These are phyloP conservation scores for Aristolochia contorta DNA, from an alignment of 164 flowering plant genomes.

Conservation along the genomic window DNA sequence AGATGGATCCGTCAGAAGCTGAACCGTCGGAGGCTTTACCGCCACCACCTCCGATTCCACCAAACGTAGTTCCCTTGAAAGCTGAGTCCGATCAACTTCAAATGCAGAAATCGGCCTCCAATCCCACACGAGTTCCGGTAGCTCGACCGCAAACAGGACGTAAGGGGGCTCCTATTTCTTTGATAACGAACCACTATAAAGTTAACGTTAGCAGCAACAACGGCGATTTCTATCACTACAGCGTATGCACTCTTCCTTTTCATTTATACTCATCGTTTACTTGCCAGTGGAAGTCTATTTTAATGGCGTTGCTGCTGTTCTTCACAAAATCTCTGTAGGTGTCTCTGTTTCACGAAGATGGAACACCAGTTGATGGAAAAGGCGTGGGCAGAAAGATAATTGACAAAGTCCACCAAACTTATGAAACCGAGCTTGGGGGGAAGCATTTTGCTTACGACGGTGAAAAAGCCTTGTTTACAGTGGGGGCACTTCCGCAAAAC, in stretches of 20 bases:
- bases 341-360: conserved; percentile 68
- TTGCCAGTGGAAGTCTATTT: neutral
- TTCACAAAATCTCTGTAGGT: conserved; percentile 33
- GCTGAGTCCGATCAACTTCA: conserved; percentile 19
- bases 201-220: conserved; percentile 45
- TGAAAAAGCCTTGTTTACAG: conserved; percentile 77
- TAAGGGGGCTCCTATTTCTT: conserved; percentile 45
- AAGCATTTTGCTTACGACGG: conserved; percentile 93
- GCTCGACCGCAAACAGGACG: conserved; percentile 54
- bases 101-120: conserved; percentile 22
- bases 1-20: neutral
- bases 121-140: conserved; percentile 43
- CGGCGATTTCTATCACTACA: conserved; percentile 72
- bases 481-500: conserved; percentile 75
- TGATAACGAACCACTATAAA: conserved; percentile 78
- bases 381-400: conserved; percentile 76
- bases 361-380: conserved; percentile 76
- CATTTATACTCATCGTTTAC: neutral
- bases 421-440: conserved; percentile 49
- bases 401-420: conserved; percentile 67
- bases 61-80: conserved; percentile 44
- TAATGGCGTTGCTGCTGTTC: neutral
- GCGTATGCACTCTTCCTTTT: conserved; percentile 43
- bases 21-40: conserved; percentile 31
- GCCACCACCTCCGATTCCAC: conserved; percentile 79